Evolutionary conservation across 768 basidiomycete species (phyloP).

Genomic region (Antrodiella citrinella): DNA sequence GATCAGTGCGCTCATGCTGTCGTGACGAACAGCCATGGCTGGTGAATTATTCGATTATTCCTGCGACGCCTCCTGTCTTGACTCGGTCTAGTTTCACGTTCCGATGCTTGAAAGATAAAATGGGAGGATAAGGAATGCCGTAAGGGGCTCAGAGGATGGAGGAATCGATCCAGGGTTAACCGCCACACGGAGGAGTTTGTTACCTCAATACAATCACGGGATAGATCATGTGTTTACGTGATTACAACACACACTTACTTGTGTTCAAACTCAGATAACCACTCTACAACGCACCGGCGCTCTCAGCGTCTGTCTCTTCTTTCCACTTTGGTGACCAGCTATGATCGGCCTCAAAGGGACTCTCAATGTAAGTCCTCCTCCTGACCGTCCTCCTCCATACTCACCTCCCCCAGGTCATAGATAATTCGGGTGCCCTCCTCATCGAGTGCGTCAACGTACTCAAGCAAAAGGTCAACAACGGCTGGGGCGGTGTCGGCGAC

Average conservation of each 20-base stretch:
- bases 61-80: background rate
- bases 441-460: conserved; percentile 96
- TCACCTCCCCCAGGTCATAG: conserved; percentile 63
- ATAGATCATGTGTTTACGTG: too few relatives aligned
- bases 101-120: too few relatives aligned
- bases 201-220: too few relatives aligned
- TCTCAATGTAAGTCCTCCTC: conserved; percentile 54
- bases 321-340: background rate
- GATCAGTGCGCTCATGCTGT: conserved; percentile 67
- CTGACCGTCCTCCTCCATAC: background rate
- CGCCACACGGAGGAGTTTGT: too few relatives aligned
- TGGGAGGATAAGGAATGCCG: background rate
- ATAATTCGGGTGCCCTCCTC: conserved; percentile 92
- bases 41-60: too few relatives aligned
- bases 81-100: conserved; percentile 2
- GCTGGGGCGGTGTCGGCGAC: conserved; percentile 89
- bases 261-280: background rate
- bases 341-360: conserved; percentile 97
- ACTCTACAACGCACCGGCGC: background rate
- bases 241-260: background rate
- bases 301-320: background rate
- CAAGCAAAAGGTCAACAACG: conserved; percentile 93
- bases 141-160: background rate
- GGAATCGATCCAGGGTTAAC: background rate
- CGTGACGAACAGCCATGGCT: conserved; percentile 69